phyloP scores from a whole-genome alignment of 202 grass and related monocot species.

The Zoysia matrella region DNA sequence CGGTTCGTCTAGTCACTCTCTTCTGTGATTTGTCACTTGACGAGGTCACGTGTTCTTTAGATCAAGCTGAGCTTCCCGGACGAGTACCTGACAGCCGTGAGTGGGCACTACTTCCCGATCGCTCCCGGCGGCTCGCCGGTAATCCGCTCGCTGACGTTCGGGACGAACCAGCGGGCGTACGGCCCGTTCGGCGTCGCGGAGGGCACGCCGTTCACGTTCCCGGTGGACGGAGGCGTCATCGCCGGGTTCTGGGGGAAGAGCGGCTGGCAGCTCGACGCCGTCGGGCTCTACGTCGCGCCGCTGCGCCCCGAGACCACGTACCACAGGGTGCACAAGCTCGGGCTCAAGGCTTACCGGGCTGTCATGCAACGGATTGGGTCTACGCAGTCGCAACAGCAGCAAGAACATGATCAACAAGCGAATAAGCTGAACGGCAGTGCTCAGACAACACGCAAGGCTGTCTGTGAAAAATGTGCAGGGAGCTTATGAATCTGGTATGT shows the following conservation, averaged over 20 bases:
- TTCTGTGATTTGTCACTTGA: not conserved
- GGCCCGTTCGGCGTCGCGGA: constrained; percentile 63
- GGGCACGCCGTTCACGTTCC: constrained; percentile 62
- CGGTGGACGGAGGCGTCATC: constrained; percentile 54
- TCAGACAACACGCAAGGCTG: not conserved
- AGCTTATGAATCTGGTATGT: too few relatives aligned
- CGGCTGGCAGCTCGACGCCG: constrained; percentile 65
- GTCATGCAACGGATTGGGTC: constrained; percentile 15
- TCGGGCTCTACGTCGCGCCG: constrained; percentile 64
- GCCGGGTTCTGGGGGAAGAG: constrained; percentile 64
- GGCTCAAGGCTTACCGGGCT: constrained; percentile 32
- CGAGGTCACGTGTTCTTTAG: constrained; percentile 14
- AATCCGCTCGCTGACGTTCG: constrained; percentile 63
- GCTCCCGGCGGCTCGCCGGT: constrained; percentile 40
- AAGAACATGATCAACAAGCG: not conserved
- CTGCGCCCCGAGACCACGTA: constrained; percentile 32
- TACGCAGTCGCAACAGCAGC: not conserved
- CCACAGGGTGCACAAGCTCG: constrained; percentile 36
- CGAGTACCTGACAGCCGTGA: constrained; percentile 62
- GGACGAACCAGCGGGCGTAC: constrained; percentile 52
- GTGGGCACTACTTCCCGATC: constrained; percentile 45
- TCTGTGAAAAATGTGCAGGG: not conserved
- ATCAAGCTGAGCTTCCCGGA: constrained; percentile 54
- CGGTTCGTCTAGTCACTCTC: not conserved
- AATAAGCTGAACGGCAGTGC: not conserved